Evolutionary conservation across 164 flowering plant species (phyloP), one percentile per base, ranked within the genome.

Genomic region (Hamamelis virginiana): DNA sequence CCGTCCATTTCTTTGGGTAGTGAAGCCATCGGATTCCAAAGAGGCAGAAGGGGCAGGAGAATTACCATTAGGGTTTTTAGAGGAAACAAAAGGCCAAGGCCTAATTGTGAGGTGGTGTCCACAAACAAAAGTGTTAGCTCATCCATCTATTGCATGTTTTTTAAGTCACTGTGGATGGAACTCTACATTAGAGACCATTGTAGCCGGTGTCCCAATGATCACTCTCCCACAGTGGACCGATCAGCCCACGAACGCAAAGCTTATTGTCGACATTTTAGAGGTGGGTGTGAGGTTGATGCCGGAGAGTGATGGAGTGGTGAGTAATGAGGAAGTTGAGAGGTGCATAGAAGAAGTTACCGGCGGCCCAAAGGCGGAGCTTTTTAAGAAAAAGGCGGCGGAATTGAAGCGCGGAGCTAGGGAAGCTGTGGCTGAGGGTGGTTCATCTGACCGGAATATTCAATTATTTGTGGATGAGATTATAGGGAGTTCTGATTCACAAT

Each of bases 81-180:
- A 74, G 43, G 79, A 81, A 23, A 69, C 66, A 0, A 64, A 64
- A 16, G 68, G 64, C 1, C 55, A 33, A 45, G 82, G 84, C 0
- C 27, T 65, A 0, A 67, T 77, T 22, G 77, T 77, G 50, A 18
- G 23, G 6, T 77, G 80, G 80, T 22, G 74, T 28, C 56, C 72
- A 4, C 80, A 77, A 38, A 18, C 19, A 9, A 46, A 22, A 46
- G 80, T 77, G 0, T 28, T 77, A 2, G 12, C 43, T 0, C 80
- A 74, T 21, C 67, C 70, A 4, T 50, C 80, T 0, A 21, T 70
- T 8, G 64, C 64, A 0, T 77, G 80, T 59, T 73, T 77, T 48
- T 26, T 77, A 13, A 77, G 62, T 10, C 80, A 77, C 62, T 77
- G 71, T 61, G 82, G 79, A n/a, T 75, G 82, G 81, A 78, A 78